Conservation (phyloP, 2,329 filamentous ascomycete genomes). For the Alternaria burnsii region DNA sequence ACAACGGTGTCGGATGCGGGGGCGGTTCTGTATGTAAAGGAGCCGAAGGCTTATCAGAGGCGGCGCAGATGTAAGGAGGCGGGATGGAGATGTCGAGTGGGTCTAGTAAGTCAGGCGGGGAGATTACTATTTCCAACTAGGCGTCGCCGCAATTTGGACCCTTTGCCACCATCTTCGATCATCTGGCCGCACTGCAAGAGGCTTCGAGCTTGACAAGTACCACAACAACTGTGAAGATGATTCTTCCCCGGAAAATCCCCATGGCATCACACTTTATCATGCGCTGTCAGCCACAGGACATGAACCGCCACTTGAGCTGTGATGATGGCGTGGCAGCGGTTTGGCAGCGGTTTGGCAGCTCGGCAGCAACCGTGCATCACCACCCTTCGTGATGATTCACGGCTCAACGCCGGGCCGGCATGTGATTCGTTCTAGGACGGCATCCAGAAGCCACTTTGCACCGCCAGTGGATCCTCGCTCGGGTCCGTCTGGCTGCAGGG, state of each 20-base stretch:
- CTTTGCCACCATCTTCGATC: constrained; percentile 2
- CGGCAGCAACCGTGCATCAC: constrained; percentile 6
- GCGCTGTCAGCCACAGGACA: neutral
- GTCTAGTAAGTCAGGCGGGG: neutral
- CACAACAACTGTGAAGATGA: neutral
- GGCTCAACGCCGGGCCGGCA: constrained; percentile 5
- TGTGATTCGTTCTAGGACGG: constrained; percentile 11
- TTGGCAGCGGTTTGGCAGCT: constrained; percentile 10
- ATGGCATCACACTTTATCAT: neutral
- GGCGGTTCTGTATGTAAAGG: neutral
- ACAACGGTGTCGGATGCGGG: neutral
- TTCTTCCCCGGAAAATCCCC: neutral
- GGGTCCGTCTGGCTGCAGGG: constrained; percentile 19
- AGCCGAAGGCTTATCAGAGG: constrained; percentile 4
- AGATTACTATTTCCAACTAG: constrained; percentile 7
- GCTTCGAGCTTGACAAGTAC: neutral
- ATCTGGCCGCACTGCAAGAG: neutral
- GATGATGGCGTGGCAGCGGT: constrained; percentile 13
- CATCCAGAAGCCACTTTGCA: constrained; percentile 16
- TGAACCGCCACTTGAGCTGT: neutral
- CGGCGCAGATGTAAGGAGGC: neutral
- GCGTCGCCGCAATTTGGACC: constrained; percentile 11
- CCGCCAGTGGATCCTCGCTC: constrained; percentile 23
- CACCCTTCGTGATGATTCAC: constrained; percentile 2
- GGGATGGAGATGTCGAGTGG: constrained; percentile 1